These are phyloP conservation scores for Sporothrix pallida DNA, from an alignment of 2,329 filamentous ascomycete species.

Conservation along the genomic window DNA sequence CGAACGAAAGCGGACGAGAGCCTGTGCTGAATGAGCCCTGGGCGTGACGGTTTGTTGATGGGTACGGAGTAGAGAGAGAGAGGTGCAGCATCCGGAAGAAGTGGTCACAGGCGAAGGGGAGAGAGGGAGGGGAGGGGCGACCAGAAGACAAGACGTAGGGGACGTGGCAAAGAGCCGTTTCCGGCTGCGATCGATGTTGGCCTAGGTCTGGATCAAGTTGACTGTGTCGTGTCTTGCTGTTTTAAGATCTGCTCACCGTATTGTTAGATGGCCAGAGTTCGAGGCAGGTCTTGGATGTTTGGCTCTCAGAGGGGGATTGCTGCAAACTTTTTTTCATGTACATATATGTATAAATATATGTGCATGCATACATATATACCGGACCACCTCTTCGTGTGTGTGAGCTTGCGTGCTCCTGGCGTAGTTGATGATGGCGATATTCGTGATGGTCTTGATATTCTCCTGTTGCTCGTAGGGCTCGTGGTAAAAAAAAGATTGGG, in stretches of 20 bases:
- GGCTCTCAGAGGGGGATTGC: too few relatives aligned
- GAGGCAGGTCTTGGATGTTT: not conserved
- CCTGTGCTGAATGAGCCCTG: not conserved
- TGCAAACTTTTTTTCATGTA: too few relatives aligned
- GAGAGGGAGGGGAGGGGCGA: not conserved
- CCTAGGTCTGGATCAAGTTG: not conserved
- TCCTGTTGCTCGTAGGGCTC: not conserved
- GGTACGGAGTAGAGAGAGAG: not conserved
- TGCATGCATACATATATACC: not conserved
- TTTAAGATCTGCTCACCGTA: not conserved
- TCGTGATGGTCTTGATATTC: not conserved
- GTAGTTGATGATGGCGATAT: not conserved
- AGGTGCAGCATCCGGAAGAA: not conserved
- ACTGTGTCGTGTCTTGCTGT: conserved; percentile 4
- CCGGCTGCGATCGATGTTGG: conserved; percentile 26
- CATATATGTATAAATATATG: not conserved
- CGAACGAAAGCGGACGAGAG: not conserved
- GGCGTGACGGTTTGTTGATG: not conserved
- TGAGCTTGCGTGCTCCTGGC: not conserved
- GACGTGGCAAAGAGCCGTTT: conserved; percentile 29
- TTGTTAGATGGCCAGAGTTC: not conserved
- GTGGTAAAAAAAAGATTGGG: not conserved
- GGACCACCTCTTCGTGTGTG: too few relatives aligned
- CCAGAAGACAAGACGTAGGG: not conserved
- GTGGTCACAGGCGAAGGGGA: conserved; percentile 8